Base-by-base conservation (phyloP, 2,329 filamentous ascomycete genomes). In the Dichotomopilus funicola region DNA sequence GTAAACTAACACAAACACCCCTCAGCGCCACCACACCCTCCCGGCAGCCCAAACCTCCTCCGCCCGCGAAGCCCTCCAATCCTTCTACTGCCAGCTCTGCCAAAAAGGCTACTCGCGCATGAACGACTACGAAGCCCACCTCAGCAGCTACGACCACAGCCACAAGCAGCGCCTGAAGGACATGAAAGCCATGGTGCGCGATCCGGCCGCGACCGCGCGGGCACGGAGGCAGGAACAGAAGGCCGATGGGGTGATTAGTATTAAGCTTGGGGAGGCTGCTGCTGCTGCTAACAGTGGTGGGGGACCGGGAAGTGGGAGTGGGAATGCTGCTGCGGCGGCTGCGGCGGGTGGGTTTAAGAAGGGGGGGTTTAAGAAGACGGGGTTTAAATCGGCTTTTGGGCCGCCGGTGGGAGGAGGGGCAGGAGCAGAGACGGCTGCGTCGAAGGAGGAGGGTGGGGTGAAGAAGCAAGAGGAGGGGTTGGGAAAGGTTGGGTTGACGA, bases 121-220 rank as follows among this genome's bases (percentile, higher is more conserved):
- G 79, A 92, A 95, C 68, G 92, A 97, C 70, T 96, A 95, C 70
- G 92, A 97, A 72, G 87, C 91, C 6, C 94, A 99, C 70, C 88
- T 96, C 55, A 85, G 85, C 61, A 94, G 88, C 65, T 97, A 97
- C 72, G 94, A 97, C 68, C 94, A 99, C 73, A 88, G 89, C 64
- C 94, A 99, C 72, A 91, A 91, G 70, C 91, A 95, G 74, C 87
- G 89, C 49, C 81, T 91, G 56, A 89, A 89, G 71, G 88, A 94
- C 65, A 91, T 92, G 88, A 90, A 90, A 72, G 85, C 88, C 65
- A 86, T 91, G 77, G 85, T 87, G 36, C 83, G 86, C 62, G 86
- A 90, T 62, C 84, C 87, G 1, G 79, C 78, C 53, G 84, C 83
- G 31, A 79, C 78, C 11, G 80, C 78, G 27, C 82, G 83, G 62